Evolutionary conservation across 2,329 filamentous ascomycete species (phyloP), one percentile per base, ranked within the genome.

Genomic region (Lachnellula occidentalis): DNA sequence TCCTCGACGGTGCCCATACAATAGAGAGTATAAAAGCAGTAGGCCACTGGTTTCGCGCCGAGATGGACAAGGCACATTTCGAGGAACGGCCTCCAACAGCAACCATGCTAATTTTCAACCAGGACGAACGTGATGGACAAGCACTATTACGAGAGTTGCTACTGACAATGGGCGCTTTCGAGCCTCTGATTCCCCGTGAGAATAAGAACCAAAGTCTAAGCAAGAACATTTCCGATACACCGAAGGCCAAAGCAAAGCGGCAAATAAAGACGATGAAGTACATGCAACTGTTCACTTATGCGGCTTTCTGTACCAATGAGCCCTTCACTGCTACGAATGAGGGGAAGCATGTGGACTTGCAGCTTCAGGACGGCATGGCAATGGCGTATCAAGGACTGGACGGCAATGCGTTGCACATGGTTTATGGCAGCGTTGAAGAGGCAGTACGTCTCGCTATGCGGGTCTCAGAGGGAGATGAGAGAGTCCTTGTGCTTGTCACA

Each of bases 1-100:
- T 90, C 65, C 82, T 99, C n/a, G 94, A 99, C 66, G 92, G 92
- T 8, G 94, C 91, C 1, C 94, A 99, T 71, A 97, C 92, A 0
- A 76, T 87, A 2, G 92, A 97, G 66, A 96, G 91, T 67, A 85
- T 99, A 52, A 82, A 87, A 62, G 81, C 88, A 61, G 88, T 90
- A 2, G 87, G 85, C 0, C 78, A 80, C 55, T 96, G 92, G 92
- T 97, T 95, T 65, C 81, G 81, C 2, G 67, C 68, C 11, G 75
- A 78, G 63, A 31, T 56, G 9, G 17, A 22, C 1, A 37, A 56
- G 9, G 57, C 58, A 31, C 24, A n/a, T 12, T 12, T 27, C 4
- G 45, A 49, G 2, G 17, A 19, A 1, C 43, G 41, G 2, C 49
- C 50, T 9, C 59, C 60, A 19, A 51, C 62, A 57, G 48, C 67